phyloP scores from a whole-genome alignment of 2,329 filamentous ascomycete species.

The Fusarium palustre region DNA sequence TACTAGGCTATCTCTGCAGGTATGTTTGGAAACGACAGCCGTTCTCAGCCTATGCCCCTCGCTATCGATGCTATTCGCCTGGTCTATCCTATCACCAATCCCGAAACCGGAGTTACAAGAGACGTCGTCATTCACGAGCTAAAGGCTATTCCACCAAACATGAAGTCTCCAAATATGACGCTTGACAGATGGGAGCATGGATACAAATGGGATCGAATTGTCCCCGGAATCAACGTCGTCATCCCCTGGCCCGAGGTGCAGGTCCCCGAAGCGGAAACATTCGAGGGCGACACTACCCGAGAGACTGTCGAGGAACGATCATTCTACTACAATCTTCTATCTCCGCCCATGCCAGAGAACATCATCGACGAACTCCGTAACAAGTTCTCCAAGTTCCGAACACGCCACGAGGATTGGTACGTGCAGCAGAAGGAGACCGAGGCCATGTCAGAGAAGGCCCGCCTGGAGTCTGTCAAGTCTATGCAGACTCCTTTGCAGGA shows the following conservation, averaged over 20 bases:
- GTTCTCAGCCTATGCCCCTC: constrained; percentile 60
- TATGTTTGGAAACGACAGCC: constrained; percentile 49
- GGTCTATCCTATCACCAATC: constrained; percentile 79
- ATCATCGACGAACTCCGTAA: constrained; percentile 88
- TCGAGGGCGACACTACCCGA: constrained; percentile 77
- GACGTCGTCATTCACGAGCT: constrained; percentile 85
- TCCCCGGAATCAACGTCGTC: constrained; percentile 76
- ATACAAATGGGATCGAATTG: constrained; percentile 65
- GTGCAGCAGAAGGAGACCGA: constrained; percentile 72
- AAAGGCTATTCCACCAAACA: constrained; percentile 63
- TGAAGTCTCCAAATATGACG: constrained; percentile 58
- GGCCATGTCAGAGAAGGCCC: constrained; percentile 59
- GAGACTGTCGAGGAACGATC: constrained; percentile 79
- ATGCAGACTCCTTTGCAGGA: constrained; percentile 71
- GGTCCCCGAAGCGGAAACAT: constrained; percentile 63
- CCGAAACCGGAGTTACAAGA: constrained; percentile 70
- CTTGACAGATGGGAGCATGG: constrained; percentile 56
- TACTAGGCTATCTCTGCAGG: constrained; percentile 47
- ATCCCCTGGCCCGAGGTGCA: constrained; percentile 80
- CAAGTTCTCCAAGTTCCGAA: constrained; percentile 84
- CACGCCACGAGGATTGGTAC: constrained; percentile 81
- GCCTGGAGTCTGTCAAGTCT: constrained; percentile 46
- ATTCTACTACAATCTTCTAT: constrained; percentile 81
- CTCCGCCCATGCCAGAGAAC: constrained; percentile 80
- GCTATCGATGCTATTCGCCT: constrained; percentile 81